Base-by-base conservation (phyloP, 2,329 filamentous ascomycete genomes). In the Bipolaris gigantea region DNA sequence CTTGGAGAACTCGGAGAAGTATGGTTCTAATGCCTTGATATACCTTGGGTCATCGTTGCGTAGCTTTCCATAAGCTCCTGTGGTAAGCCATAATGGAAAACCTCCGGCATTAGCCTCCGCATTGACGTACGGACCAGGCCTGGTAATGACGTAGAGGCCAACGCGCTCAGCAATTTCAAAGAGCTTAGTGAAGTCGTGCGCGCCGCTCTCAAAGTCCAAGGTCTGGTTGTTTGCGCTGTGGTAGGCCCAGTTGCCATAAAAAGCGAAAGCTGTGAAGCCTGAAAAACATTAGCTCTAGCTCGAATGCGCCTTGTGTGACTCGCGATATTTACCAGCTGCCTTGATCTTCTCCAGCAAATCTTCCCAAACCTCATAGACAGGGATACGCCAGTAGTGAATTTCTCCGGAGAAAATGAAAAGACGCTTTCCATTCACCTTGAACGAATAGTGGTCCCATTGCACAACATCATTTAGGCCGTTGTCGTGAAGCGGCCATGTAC, bases 61-160 rank as follows among this genome's bases (percentile, higher is more conserved):
- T 15, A 84, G 70, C 18, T 67, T 63, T 2, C 84, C 83, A 45
- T 84, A 83, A 23, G 76, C 83, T 39, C 84, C 85, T 0, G 84
- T 86, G 0, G 84, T 86, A 5, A 84, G 68, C 83, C 85, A 88
- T 1, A 85, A 73, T 0, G 85, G 83, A 52, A 85, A 83, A 0
- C 85, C 85, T 30, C 85, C 85, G 1, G 81, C 83, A 57, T 82
- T 85, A 3, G 83, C 78, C 64, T 87, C 85, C 1, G 84, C 85
- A 57, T 87, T 88, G 53, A 85, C 79, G 52, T 87, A 88, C 0
- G 84, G 84, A 0, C 85, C 84, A 0, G 84, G 83, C 0, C 84
- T 76, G 1, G 80, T 77, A 25, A 85, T 79, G 35, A 83, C 77
- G 57, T 83, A 84, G 35, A 84, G 70, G 2, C 82, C 82, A 21